Base-by-base conservation (phyloP, 225 moss, liverwort and hornwort genomes). In the Asterella californica region DNA sequence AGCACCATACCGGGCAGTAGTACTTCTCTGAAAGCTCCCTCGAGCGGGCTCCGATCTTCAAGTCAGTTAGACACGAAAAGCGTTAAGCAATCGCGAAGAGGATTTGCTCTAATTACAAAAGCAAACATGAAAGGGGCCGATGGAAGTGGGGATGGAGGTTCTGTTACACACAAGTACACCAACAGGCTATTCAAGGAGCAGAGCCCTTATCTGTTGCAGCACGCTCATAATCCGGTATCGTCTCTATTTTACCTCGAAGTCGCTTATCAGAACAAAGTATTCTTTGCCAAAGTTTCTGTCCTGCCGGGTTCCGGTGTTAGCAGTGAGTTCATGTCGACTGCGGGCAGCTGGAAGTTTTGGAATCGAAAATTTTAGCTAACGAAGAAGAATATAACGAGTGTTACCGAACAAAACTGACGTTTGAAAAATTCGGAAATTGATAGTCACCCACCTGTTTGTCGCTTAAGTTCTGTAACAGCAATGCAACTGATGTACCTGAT, bases 161-260 rank as follows among this genome's bases (percentile, higher is more conserved):
- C 81, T 32, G 47, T 24, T 37, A 46, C 82, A 75, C 93, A 91
- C 66, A 88, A 83, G 75, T 75, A 89, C 63, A 93, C 92, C 24
- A 99, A 99, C 79, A 92, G 95, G 47, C 89, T 99, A 25, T 89
- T 83, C 19, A 88, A 90, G 62, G 97, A 99, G 91, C 90, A 92
- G 36, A 99, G 97, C 38, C 97, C 97, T 22, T 94, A 99, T 78
- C 90, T 99, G 68, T 95, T 99, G 9, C 97, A 99, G 78, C 97
- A 95, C 85, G 93, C 97, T 0, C 95, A 95, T 73, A 99, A 95
- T 57, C 99, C 99, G 85, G 99, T 97, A 85, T 21, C 45, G 6
- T 3, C 2, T 60, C 29, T 10, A 18, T 45, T 47, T 30, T 9
- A 10, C 36, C 17, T 9, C 0, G 1, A 33, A 55, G 33, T 55